Conservation (phyloP, 176 grass and related monocot species). For the Secale cereale region DNA sequence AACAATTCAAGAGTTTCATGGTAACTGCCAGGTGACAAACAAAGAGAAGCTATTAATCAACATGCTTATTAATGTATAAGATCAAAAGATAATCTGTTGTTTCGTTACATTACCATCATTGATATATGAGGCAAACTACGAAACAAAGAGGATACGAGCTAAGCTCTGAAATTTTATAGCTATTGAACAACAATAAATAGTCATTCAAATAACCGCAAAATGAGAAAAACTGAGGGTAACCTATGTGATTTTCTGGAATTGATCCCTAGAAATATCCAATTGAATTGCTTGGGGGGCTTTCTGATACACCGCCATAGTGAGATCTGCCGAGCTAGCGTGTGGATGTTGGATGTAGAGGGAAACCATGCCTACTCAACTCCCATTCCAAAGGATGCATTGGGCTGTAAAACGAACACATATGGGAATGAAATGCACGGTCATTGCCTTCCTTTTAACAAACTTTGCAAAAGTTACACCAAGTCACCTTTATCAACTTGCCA, state of each 20-base stretch:
- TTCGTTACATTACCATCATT: too few relatives aligned
- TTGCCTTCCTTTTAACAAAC: too few relatives aligned
- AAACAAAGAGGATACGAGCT: conserved; percentile 49
- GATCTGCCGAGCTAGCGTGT: neutral
- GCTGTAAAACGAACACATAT: conserved; percentile 34
- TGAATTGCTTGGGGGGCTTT: conserved; percentile 89
- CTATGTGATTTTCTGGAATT: conserved; percentile 83
- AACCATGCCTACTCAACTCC: conserved; percentile 29
- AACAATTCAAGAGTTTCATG: too few relatives aligned
- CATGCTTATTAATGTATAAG: too few relatives aligned
- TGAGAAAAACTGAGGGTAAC: conserved; percentile 29
- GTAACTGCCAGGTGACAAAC: too few relatives aligned
- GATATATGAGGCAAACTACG: too few relatives aligned
- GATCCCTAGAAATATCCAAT: conserved; percentile 94
- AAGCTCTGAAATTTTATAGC: conserved; percentile 64
- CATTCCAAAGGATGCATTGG: conserved; percentile 79
- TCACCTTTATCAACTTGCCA: too few relatives aligned
- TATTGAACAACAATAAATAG: conserved; percentile 41
- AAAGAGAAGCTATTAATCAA: too few relatives aligned
- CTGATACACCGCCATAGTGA: conserved; percentile 60
- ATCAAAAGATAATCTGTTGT: too few relatives aligned
- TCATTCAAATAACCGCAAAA: conserved; percentile 19
- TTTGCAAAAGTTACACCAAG: too few relatives aligned
- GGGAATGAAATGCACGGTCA: neutral
- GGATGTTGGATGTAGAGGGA: neutral